Conservation (phyloP, 208 protist species). For the Leptomonas seymouri region DNA sequence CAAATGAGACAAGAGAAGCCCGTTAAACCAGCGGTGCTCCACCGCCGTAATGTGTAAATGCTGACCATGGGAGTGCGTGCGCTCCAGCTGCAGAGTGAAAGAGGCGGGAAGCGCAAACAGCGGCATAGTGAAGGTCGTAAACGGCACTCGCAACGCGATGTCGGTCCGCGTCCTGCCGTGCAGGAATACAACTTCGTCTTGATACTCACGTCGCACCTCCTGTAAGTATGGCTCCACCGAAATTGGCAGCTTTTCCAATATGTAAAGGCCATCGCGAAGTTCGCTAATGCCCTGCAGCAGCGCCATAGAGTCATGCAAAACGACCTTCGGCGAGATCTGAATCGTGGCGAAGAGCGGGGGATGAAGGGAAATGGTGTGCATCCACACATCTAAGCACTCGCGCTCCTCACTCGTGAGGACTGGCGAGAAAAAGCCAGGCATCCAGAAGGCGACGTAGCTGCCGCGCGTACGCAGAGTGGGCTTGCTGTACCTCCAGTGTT, state of each 20-base stretch:
- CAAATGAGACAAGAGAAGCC: slow-evolving; percentile 55
- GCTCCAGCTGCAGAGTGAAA: slow-evolving; percentile 63
- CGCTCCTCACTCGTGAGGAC: slow-evolving; percentile 49
- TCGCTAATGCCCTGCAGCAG: slow-evolving; percentile 55
- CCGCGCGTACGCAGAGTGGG: slow-evolving; percentile 38
- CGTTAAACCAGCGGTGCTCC: slow-evolving; percentile 83
- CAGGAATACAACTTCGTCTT: slow-evolving; percentile 56
- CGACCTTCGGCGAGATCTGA: slow-evolving; percentile 41
- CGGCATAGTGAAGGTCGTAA: slow-evolving; percentile 33
- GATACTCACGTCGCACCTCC: slow-evolving; percentile 56
- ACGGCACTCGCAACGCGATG: slow-evolving; percentile 44
- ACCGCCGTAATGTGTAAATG: slow-evolving; percentile 43
- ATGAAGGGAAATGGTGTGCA: slow-evolving; percentile 42
- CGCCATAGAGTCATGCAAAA: slow-evolving; percentile 62
- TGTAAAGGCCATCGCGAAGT: slow-evolving; percentile 49
- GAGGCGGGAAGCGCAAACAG: slow-evolving; percentile 40
- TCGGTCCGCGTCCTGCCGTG: slow-evolving; percentile 53
- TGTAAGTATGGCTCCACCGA: slow-evolving; percentile 39
- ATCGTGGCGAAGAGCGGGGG: slow-evolving; percentile 26
- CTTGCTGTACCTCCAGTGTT: slow-evolving; percentile 70
- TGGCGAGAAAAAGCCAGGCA: slow-evolving; percentile 36
- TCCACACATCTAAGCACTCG: slow-evolving; percentile 59
- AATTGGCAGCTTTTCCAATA: slow-evolving; percentile 43
- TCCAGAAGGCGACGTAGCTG: slow-evolving; percentile 53
- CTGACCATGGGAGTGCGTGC: not conserved